Evolutionary conservation across 805 yeast species (phyloP), one percentile per base, ranked within the genome.

Genomic region (Candida silvicultrix): DNA sequence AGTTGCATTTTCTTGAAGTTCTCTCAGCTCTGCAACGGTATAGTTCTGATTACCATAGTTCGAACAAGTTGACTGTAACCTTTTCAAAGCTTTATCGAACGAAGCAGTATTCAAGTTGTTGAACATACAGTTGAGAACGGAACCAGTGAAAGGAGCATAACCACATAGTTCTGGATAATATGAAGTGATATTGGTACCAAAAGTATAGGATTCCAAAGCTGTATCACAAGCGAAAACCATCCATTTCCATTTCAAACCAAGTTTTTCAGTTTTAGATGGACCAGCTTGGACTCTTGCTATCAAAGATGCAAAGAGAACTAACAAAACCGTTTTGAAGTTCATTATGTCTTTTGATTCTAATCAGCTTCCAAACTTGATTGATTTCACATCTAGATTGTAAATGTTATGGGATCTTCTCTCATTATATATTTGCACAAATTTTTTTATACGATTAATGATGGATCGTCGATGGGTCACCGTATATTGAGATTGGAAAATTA

Each of bases 1-100:
- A 0, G 70, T 62, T 1, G 70, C 69, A 43, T 64, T 63, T 14
- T 47, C 44, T 45, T 64, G 70, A 18, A 64, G 44, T 3, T 45
- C 39, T 18, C 50, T 55, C 48, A 67, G 46, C 11, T 58, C 58
- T 7, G 49, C 54, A 6, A 46, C 29, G 2, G 57, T 40, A 41
- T 60, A 16, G 25, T 45, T 41, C 7, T 36, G 23, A 1, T 9
- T 20, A 28, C 49, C 49, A 18, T 45, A 38, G 11, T 32, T 23
- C 2, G 12, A 5, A 38, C 50, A 49, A 21, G 23, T 35, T 1
- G 20, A 15, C 1, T 4, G 7, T 2, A 47, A 20, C 11, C n/a
- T 14, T 1, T 15, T 6, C 7, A 52, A 22, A 6, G 54, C 35
- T 19, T 42, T 46, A 28, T 28, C 31, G 12, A 28, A 28, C 4